A percentile compares a stretch with the other conserved stretches of the same genome.
phyloP scores from a whole-genome alignment of 1,139 yeast species.

The Hansenula anomala region DNA sequence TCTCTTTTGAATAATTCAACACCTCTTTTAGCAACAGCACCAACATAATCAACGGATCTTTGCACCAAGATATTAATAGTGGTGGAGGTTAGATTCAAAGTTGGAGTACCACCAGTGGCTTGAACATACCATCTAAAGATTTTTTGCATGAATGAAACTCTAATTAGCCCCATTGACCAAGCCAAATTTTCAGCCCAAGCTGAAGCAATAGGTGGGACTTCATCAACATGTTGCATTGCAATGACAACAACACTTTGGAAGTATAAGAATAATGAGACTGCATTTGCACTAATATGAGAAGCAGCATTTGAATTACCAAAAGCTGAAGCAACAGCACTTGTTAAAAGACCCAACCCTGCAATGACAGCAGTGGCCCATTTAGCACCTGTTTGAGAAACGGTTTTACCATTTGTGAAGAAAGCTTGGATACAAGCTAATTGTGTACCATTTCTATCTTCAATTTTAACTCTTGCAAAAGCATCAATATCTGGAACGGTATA shows the following conservation, averaged over 20 bases:
- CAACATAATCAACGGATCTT: slow-evolving; percentile 41
- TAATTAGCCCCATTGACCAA: slow-evolving; percentile 82
- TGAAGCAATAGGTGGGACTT: slow-evolving; percentile 74
- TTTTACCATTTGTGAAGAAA: slow-evolving; percentile 64
- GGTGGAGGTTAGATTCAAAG: slow-evolving; percentile 52
- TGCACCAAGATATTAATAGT: slow-evolving; percentile 64
- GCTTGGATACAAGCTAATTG: slow-evolving; percentile 67
- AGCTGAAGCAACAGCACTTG: slow-evolving; percentile 63
- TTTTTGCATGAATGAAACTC: slow-evolving; percentile 64
- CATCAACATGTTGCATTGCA: slow-evolving; percentile 66
- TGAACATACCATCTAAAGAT: slow-evolving; percentile 80
- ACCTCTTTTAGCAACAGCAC: slow-evolving; percentile 24
- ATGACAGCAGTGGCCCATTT: slow-evolving; percentile 82
- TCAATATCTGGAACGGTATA: slow-evolving; percentile 75
- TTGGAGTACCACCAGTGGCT: slow-evolving; percentile 72
- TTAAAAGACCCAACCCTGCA: slow-evolving; percentile 71
- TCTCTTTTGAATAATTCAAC: slow-evolving; percentile 25
- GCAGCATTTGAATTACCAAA: slow-evolving; percentile 81
- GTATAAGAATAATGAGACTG: slow-evolving; percentile 67
- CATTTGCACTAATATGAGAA: slow-evolving; percentile 70
- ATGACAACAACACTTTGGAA: slow-evolving; percentile 76
- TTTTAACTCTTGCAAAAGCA: slow-evolving; percentile 56
- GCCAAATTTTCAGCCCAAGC: slow-evolving; percentile 80
- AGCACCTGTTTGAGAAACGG: slow-evolving; percentile 70
- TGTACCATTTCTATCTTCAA: slow-evolving; percentile 35